Evolutionary conservation across 169 alveolate species (phyloP).

Genomic region (Plasmodium fragile): DNA sequence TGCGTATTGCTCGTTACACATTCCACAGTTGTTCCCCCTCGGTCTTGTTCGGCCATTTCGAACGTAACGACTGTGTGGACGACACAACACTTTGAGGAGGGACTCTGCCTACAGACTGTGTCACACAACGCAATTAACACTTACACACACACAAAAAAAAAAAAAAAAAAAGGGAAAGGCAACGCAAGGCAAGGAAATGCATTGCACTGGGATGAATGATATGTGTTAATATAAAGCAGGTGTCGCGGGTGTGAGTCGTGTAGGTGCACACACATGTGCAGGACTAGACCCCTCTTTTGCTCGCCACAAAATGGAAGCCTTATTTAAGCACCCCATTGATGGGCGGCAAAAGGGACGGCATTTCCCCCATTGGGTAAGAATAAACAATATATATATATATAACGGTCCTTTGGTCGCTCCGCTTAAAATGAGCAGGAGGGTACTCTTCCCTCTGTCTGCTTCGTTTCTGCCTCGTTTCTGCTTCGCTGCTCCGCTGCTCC

Average conservation of each 20-base stretch:
- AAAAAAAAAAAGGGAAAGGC: too few relatives aligned
- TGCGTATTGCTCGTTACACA: not conserved
- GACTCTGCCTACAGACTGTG: not conserved
- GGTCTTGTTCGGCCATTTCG: not conserved
- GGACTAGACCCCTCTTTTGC: not conserved
- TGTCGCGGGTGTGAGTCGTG: not conserved
- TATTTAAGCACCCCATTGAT: too few relatives aligned
- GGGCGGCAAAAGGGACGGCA: too few relatives aligned
- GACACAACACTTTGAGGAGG: not conserved
- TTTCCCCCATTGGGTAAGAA: not conserved
- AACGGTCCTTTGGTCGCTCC: not conserved
- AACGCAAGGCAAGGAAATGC: too few relatives aligned
- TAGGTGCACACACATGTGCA: not conserved
- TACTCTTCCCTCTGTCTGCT: too few relatives aligned
- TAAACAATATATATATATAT: not conserved
- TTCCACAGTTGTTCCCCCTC: not conserved
- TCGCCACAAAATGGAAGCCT: not conserved
- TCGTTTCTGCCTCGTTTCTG: not conserved
- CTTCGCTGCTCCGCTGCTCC: too few relatives aligned
- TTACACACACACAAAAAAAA: not conserved
- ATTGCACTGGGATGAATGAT: not conserved
- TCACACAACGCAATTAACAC: not conserved
- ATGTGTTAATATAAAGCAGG: not conserved
- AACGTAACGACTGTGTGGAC: not conserved
- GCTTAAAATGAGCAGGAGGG: not conserved